Percentiles rank a stretch among this genome's conserved stretches.
Evolutionary conservation across 2,329 filamentous ascomycete species (phyloP).

Genomic region (Colletotrichum navitas): DNA sequence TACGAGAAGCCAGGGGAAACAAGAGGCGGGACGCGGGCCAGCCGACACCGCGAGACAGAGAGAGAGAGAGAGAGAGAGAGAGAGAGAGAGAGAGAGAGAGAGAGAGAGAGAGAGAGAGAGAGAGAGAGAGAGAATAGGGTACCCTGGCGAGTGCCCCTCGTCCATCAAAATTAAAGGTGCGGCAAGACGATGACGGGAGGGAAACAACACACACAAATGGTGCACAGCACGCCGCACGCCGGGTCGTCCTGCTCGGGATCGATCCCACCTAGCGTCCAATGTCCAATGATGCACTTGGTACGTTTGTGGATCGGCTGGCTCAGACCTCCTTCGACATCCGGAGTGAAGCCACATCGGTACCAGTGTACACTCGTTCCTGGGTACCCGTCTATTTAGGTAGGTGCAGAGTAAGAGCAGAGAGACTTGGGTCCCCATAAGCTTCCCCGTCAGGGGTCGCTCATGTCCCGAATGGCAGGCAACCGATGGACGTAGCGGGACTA

Average conservation of each 20-base stretch:
- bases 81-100: too few relatives aligned
- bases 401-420: background rate
- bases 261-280: background rate
- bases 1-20: background rate
- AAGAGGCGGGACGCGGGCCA: background rate
- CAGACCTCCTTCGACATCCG: background rate
- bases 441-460: slow-evolving; percentile 26
- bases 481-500: slow-evolving; percentile 30
- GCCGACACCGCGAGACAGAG: slow-evolving; percentile 14
- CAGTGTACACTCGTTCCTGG: background rate
- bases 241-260: background rate
- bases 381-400: background rate
- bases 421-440: background rate
- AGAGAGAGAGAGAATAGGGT: background rate
- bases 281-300: background rate
- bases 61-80: too few relatives aligned
- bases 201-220: slow-evolving; percentile 25
- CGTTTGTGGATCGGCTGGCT: background rate
- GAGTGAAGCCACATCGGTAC: background rate
- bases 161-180: slow-evolving; percentile 25
- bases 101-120: too few relatives aligned
- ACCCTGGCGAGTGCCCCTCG: slow-evolving; percentile 1
- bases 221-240: background rate
- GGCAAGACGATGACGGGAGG: slow-evolving; percentile 24
- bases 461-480: slow-evolving; percentile 26